Percentiles rank a stretch among this genome's conserved stretches.
These are phyloP conservation scores for Exophiala oligosperma DNA, from an alignment of 2,329 filamentous ascomycete species.

Conservation along the genomic window DNA sequence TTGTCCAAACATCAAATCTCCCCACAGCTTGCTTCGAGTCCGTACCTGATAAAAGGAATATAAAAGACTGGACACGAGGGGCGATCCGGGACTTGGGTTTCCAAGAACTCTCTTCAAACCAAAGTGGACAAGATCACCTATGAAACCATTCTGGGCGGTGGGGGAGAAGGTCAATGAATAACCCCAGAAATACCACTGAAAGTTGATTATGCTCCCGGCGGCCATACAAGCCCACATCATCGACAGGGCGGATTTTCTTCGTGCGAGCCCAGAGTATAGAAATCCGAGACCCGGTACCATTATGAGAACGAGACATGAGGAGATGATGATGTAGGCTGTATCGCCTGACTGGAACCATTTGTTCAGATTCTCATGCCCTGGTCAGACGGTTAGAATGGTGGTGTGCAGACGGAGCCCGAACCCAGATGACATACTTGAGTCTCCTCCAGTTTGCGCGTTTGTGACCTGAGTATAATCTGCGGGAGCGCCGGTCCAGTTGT, in stretches of 20 bases:
- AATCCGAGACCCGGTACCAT: conserved; percentile 98
- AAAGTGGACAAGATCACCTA: conserved; percentile 87
- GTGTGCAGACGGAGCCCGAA: neutral
- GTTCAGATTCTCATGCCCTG: conserved; percentile 85
- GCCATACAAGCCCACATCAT: conserved; percentile 98
- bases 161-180: conserved; percentile 91
- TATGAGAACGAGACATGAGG: conserved; percentile 60
- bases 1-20: too few species aligned
- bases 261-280: conserved; percentile 95
- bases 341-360: conserved; percentile 93
- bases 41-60: conserved; percentile 90
- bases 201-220: conserved; percentile 84
- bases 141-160: conserved; percentile 81
- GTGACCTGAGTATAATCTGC: conserved; percentile 46
- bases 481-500: conserved; percentile 50
- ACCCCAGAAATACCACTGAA: conserved; percentile 99
- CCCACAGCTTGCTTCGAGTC: neutral
- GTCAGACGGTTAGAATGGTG: neutral
- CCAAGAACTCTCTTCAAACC: conserved; percentile 83
- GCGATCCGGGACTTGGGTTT: conserved; percentile 81
- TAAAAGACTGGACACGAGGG: conserved; percentile 82
- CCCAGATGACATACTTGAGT: conserved; percentile 66
- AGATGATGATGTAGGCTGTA: conserved; percentile 86
- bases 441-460: conserved; percentile 65
- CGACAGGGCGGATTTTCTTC: conserved; percentile 93